phyloP scores from a whole-genome alignment of 1,284 basidiomycete genomes.

The Wallemia mellicola region DNA sequence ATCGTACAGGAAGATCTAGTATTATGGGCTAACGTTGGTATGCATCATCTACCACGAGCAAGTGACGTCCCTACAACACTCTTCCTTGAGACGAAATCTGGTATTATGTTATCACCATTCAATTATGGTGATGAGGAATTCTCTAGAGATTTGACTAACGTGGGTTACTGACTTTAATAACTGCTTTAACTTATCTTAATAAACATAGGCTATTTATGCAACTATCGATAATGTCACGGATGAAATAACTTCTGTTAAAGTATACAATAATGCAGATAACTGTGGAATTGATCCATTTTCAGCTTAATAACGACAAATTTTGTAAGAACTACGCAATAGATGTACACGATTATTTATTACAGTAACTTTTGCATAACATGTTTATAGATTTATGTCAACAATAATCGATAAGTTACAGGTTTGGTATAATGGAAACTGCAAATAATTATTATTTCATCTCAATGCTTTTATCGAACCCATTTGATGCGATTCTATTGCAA shows the following conservation, averaged over 20 bases:
- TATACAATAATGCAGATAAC: neutral
- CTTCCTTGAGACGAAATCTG: neutral
- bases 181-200: too few relatives aligned
- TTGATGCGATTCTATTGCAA: neutral
- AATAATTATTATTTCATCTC: too few relatives aligned
- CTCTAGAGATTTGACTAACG: neutral
- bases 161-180: neutral
- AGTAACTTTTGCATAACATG: too few relatives aligned
- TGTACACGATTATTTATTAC: too few relatives aligned
- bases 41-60: neutral
- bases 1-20: neutral
- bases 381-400: too few relatives aligned
- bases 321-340: too few relatives aligned
- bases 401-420: too few relatives aligned
- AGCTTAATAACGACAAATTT: neutral
- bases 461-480: neutral
- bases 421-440: too few relatives aligned
- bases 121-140: neutral
- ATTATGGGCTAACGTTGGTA: neutral
- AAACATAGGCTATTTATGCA: neutral
- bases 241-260: neutral
- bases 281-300: neutral
- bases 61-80: neutral
- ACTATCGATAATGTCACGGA: neutral
- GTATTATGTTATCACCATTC: neutral